A percentile compares a stretch with the other conserved stretches of the same genome.
Evolutionary conservation across 768 basidiomycete species (phyloP).

Genomic region (Tylopilus balloui): DNA sequence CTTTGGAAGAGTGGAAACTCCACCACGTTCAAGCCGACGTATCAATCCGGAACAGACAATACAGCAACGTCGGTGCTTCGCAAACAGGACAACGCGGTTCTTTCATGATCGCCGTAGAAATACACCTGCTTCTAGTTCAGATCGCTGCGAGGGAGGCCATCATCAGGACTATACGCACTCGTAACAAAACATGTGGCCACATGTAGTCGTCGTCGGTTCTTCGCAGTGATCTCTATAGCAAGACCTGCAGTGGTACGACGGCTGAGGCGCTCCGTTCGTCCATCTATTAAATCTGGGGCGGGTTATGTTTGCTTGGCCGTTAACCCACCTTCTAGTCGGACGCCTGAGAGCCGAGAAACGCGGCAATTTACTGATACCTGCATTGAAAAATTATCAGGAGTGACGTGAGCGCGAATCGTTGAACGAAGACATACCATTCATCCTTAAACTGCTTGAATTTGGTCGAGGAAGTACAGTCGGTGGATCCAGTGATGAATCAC

Average conservation of each 20-base stretch:
- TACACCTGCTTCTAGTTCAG: constrained; percentile 40
- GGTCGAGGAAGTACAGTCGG: constrained; percentile 17
- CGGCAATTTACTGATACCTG: constrained; percentile 30
- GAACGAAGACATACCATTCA: constrained; percentile 18
- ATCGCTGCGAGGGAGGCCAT: neutral
- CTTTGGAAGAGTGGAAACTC: neutral
- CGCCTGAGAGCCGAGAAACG: constrained; percentile 30
- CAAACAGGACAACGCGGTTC: constrained; percentile 51
- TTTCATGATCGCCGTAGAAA: constrained; percentile 45
- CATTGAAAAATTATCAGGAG: neutral
- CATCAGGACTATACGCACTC: constrained; percentile 22
- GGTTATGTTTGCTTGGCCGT: constrained; percentile 12
- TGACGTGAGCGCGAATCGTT: neutral
- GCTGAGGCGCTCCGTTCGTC: constrained; percentile 1
- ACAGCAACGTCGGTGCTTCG: constrained; percentile 46
- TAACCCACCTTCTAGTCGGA: constrained; percentile 13
- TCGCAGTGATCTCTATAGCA: constrained; percentile 48
- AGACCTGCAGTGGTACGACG: constrained; percentile 43
- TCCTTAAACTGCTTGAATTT: constrained; percentile 7
- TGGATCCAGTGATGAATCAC: constrained; percentile 26
- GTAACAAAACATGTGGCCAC: constrained; percentile 62
- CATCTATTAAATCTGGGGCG: constrained; percentile 7
- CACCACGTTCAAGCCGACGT: constrained; percentile 23
- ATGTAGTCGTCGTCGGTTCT: constrained; percentile 56
- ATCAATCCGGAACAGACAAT: constrained; percentile 54